Evolutionary conservation across 257 asterid species (phyloP).

Genomic region (Mentha longifolia): DNA sequence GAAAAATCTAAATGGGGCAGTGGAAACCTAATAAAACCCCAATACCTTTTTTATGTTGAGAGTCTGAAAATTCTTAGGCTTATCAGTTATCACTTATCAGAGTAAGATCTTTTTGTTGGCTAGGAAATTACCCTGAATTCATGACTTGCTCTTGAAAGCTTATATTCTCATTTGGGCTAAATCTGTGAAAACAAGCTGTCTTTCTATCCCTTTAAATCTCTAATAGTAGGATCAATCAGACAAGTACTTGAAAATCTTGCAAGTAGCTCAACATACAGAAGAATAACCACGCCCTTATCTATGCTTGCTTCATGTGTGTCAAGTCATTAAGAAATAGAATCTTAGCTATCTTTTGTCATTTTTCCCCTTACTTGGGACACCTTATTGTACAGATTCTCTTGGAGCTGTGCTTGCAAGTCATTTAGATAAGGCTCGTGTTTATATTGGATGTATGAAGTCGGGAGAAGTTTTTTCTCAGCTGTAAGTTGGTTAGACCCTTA

Average conservation of each 20-base stretch:
- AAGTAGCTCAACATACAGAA: conserved; percentile 4
- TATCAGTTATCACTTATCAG: too few species aligned
- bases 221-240: conserved; percentile 2
- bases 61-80: too few species aligned
- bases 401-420: conserved; percentile 74
- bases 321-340: conserved; percentile 1
- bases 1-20: too few species aligned
- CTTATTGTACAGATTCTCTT: conserved; percentile 64
- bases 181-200: not conserved
- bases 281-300: conserved; percentile 10
- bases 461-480: conserved; percentile 85
- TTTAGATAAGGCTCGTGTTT: conserved; percentile 74
- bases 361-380: conserved; percentile 21
- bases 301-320: conserved; percentile 12
- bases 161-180: not conserved
- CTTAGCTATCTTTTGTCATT: conserved; percentile 25
- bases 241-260: not conserved
- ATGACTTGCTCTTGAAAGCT: not conserved
- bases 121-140: conserved; percentile 1
- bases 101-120: too few species aligned
- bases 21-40: too few species aligned
- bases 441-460: conserved; percentile 95
- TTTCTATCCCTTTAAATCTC: conserved; percentile 20
- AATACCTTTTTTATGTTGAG: too few species aligned
- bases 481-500: conserved; percentile 52